Conservation (phyloP, 1,284 basidiomycete genomes). For the Boletus calvinii region DNA sequence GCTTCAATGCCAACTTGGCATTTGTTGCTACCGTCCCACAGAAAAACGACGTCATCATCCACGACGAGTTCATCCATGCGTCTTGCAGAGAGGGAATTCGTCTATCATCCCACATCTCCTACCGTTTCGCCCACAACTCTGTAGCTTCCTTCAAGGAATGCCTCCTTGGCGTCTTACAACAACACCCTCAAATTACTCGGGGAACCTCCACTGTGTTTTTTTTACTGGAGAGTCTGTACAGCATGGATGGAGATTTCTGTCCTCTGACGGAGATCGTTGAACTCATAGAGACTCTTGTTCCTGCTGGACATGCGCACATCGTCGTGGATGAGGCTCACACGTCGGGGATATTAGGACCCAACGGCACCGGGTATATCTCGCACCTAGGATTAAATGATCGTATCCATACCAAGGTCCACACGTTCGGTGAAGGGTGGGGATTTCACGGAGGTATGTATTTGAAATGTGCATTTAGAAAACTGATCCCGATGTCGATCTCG, state of each 20-base stretch:
- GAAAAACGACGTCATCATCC: constrained; percentile 51
- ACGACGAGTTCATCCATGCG: constrained; percentile 60
- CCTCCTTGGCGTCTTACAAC: constrained; percentile 30
- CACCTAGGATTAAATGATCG: constrained; percentile 37
- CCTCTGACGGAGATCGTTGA: constrained; percentile 46
- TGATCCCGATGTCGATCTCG: background rate
- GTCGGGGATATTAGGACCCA: constrained; percentile 45
- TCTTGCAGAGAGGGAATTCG: constrained; percentile 59
- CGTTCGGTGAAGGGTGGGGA: constrained; percentile 58
- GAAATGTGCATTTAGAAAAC: background rate
- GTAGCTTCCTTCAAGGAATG: constrained; percentile 27
- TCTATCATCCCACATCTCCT: constrained; percentile 32
- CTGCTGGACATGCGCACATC: constrained; percentile 35
- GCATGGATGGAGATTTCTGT: constrained; percentile 65
- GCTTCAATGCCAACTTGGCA: constrained; percentile 61
- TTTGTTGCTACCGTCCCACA: constrained; percentile 54
- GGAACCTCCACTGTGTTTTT: constrained; percentile 44
- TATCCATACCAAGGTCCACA: constrained; percentile 49
- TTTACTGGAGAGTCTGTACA: constrained; percentile 59
- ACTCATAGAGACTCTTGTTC: constrained; percentile 36
- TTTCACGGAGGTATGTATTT: constrained; percentile 65
- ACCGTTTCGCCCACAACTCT: constrained; percentile 50
- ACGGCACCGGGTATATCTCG: constrained; percentile 42
- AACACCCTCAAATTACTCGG: constrained; percentile 21
- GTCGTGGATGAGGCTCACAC: constrained; percentile 60